phyloP scores from a whole-genome alignment of 2,329 filamentous ascomycete species.

The Pestalotiopsis sp. region DNA sequence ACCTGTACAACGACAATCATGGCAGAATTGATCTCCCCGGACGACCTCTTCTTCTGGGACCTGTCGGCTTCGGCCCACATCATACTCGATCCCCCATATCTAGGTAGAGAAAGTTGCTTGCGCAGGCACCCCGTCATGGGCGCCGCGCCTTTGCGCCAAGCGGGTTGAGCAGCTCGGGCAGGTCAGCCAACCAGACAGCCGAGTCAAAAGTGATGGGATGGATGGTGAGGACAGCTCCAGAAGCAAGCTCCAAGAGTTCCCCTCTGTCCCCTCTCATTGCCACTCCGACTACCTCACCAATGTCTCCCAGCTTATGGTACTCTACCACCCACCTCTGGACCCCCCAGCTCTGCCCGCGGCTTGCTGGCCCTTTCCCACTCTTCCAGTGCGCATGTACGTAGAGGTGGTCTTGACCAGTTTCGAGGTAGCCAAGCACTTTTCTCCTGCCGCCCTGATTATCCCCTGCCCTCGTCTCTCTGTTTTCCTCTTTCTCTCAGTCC shows the following conservation, averaged over 20 bases:
- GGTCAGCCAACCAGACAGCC: conserved; percentile 1
- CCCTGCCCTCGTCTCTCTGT: conserved; percentile 13
- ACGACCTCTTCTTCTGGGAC: conserved; percentile 17
- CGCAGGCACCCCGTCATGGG: conserved; percentile 4
- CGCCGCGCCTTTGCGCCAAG: conserved; percentile 19
- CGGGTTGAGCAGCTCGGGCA: conserved; percentile 1
- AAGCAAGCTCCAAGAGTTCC: conserved; percentile 23
- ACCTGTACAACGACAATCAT: not conserved
- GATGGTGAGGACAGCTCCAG: conserved; percentile 6
- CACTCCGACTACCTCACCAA: conserved; percentile 1
- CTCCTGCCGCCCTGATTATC: conserved; percentile 22
- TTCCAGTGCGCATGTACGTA: not conserved
- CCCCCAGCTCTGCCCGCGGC: conserved; percentile 17
- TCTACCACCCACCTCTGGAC: conserved; percentile 15
- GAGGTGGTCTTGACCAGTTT: not conserved
- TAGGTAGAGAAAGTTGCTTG: conserved; percentile 6
- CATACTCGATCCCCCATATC: not conserved
- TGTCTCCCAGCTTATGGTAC: conserved; percentile 16
- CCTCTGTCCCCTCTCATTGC: conserved; percentile 22
- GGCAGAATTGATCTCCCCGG: conserved; percentile 8
- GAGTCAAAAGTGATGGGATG: not conserved
- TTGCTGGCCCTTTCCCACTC: conserved; percentile 28
- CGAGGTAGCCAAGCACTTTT: conserved; percentile 28
- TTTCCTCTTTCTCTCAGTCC: conserved; percentile 14
- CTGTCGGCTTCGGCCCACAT: not conserved